Percentiles rank a stretch among this genome's conserved stretches.
Evolutionary conservation across 768 basidiomycete genomes (phyloP).

Genomic region (Macrolepiota dolichaula): DNA sequence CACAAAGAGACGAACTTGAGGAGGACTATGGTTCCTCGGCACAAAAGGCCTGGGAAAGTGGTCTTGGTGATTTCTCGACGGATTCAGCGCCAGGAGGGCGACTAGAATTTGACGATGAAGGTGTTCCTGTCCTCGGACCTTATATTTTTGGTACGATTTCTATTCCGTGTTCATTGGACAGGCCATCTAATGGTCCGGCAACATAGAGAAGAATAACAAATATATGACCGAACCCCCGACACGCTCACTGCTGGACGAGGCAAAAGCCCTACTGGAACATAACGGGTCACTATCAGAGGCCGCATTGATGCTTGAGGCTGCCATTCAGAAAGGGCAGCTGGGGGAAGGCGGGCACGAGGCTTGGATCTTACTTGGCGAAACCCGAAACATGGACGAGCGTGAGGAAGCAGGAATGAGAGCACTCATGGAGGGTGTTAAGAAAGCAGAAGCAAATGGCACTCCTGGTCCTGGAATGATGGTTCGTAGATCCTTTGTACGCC

Average conservation of each 20-base stretch:
- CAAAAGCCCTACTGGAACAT: slow-evolving; percentile 70
- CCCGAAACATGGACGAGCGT: slow-evolving; percentile 85
- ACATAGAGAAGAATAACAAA: slow-evolving; percentile 67
- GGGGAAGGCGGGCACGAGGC: slow-evolving; percentile 84
- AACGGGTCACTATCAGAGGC: slow-evolving; percentile 89
- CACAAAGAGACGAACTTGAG: slow-evolving; percentile 62
- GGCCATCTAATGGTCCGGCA: slow-evolving; percentile 1
- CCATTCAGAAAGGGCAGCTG: slow-evolving; percentile 77
- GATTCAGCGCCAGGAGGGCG: slow-evolving; percentile 19
- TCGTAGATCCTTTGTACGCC: slow-evolving; percentile 21
- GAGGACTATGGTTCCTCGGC: slow-evolving; percentile 56
- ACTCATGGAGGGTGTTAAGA: slow-evolving; percentile 65
- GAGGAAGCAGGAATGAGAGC: slow-evolving; percentile 83
- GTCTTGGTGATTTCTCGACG: slow-evolving; percentile 40
- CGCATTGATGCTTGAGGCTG: slow-evolving; percentile 84
- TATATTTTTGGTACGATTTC: slow-evolving; percentile 69
- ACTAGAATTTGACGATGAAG: slow-evolving; percentile 63
- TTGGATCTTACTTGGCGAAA: slow-evolving; percentile 91
- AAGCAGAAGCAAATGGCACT: slow-evolving; percentile 62
- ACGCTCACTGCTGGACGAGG: slow-evolving; percentile 59
- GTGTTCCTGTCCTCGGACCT: slow-evolving; percentile 66
- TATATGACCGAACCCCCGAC: slow-evolving; percentile 50
- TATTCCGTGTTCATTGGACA: neutral
- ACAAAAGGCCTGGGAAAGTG: slow-evolving; percentile 62
- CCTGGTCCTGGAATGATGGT: slow-evolving; percentile 74